Evolutionary conservation across 2,329 filamentous ascomycete species (phyloP).

Genomic region (Blastomyces gilchristii): DNA sequence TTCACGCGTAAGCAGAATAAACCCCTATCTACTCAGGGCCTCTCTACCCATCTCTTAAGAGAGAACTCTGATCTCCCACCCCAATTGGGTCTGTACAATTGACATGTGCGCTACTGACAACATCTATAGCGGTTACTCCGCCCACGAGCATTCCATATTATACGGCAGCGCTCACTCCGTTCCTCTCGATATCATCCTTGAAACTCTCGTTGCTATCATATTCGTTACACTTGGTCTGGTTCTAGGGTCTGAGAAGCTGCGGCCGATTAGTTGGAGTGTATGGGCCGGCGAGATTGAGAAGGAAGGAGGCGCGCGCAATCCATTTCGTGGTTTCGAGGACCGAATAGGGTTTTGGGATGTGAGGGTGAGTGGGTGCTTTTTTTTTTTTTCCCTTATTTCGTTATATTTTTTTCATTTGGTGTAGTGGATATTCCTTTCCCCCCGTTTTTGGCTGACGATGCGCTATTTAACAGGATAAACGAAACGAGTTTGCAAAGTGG

Average conservation of each 20-base stretch:
- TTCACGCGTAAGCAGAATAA: constrained; percentile 59
- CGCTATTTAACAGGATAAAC: constrained; percentile 41
- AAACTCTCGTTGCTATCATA: constrained; percentile 70
- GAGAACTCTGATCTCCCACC: background rate
- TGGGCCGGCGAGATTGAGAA: constrained; percentile 63
- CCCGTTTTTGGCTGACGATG: constrained; percentile 9
- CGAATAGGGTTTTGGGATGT: constrained; percentile 81
- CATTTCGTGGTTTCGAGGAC: constrained; percentile 68
- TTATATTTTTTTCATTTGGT: background rate
- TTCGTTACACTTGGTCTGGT: constrained; percentile 79
- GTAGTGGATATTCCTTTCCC: too few species aligned
- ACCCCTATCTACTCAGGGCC: background rate
- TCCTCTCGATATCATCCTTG: constrained; percentile 76
- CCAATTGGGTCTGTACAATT: constrained; percentile 8
- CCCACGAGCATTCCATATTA: constrained; percentile 78
- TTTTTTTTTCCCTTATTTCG: constrained; percentile 6
- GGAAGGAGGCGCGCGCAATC: constrained; percentile 60
- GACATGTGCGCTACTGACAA: background rate
- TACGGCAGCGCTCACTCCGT: constrained; percentile 52
- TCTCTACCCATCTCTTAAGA: constrained; percentile 11
- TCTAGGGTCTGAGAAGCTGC: constrained; percentile 61
- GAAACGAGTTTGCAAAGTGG: constrained; percentile 71
- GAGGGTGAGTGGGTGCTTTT: constrained; percentile 45
- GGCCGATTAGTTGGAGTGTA: constrained; percentile 78
- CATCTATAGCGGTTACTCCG: constrained; percentile 73